Percentiles rank a stretch among this genome's conserved stretches.
phyloP scores from a whole-genome alignment of 352 stramenopile genomes.

The Halophytophthora polymorphica region DNA sequence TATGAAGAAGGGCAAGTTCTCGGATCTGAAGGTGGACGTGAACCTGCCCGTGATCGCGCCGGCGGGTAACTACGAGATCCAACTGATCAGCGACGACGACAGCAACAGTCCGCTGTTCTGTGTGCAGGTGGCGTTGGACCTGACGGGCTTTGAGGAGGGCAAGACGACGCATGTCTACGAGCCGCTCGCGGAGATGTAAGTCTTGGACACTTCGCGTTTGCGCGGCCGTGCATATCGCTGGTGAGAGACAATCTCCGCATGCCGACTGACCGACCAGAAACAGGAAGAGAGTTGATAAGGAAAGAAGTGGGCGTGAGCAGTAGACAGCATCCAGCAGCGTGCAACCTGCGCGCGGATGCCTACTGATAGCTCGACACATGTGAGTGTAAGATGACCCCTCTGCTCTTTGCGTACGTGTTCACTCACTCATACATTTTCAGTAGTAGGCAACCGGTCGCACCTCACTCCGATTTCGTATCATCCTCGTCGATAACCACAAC shows the following conservation, averaged over 20 bases:
- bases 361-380: too few relatives aligned
- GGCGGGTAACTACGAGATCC: slow-evolving; percentile 78
- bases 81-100: slow-evolving; percentile 57
- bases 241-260: too few relatives aligned
- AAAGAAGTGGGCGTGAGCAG: too few relatives aligned
- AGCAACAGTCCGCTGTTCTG: slow-evolving; percentile 59
- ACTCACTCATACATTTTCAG: too few relatives aligned
- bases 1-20: slow-evolving; percentile 58
- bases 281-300: too few relatives aligned
- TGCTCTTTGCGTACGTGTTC: too few relatives aligned
- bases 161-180: slow-evolving; percentile 73
- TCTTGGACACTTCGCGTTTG: not conserved
- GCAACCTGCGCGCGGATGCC: too few relatives aligned
- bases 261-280: too few relatives aligned
- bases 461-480: slow-evolving; percentile 21
- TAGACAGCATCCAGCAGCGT: too few relatives aligned
- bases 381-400: too few relatives aligned
- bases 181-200: slow-evolving; percentile 64
- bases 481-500: slow-evolving; percentile 20
- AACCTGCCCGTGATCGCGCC: slow-evolving; percentile 81
- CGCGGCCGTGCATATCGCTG: too few relatives aligned
- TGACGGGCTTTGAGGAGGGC: slow-evolving; percentile 33
- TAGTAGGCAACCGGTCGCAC: too few relatives aligned
- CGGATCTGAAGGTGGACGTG: slow-evolving; percentile 73
- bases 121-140: slow-evolving; percentile 72